These are phyloP conservation scores for Phytophthora pseudosyringae DNA, from an alignment of 352 stramenopile species.

Conservation along the genomic window DNA sequence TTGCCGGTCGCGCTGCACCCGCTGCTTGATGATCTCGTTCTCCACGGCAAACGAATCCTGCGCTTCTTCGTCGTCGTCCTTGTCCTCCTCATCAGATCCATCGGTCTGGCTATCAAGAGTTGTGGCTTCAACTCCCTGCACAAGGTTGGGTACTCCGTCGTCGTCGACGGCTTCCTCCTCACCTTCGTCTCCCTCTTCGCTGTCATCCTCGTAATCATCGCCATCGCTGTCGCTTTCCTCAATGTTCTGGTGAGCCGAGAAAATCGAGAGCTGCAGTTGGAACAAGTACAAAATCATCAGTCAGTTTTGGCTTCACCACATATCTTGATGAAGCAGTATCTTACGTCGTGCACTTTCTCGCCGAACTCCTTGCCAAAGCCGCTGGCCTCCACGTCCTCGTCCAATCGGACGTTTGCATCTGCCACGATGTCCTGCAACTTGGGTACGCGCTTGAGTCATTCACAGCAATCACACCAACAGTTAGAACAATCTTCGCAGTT, in stretches of 20 bases:
- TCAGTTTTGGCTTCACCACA: not conserved
- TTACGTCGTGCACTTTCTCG: constrained; percentile 70
- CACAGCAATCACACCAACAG: constrained; percentile 11
- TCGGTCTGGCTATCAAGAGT: constrained; percentile 26
- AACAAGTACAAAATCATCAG: constrained; percentile 11
- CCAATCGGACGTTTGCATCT: constrained; percentile 63
- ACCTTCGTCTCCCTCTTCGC: constrained; percentile 39
- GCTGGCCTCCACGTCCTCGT: constrained; percentile 80
- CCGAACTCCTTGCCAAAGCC: constrained; percentile 84
- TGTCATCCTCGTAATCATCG: constrained; percentile 56
- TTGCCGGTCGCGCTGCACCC: constrained; percentile 75
- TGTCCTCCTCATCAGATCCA: constrained; percentile 33
- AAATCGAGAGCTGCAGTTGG: constrained; percentile 75
- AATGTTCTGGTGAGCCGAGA: constrained; percentile 68
- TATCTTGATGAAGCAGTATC: constrained; percentile 12
- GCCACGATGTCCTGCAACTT: constrained; percentile 74
- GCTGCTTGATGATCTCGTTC: constrained; percentile 82
- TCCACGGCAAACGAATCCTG: constrained; percentile 59
- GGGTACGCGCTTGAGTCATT: constrained; percentile 47
- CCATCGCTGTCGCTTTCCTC: constrained; percentile 48
- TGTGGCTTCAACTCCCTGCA: constrained; percentile 45
- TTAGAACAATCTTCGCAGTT: constrained; percentile 14
- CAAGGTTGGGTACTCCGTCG: constrained; percentile 42
- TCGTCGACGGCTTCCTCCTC: constrained; percentile 43
- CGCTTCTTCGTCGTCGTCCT: constrained; percentile 41